Base-by-base conservation (phyloP, 768 basidiomycete species). In the Mycena albidolilacea region DNA sequence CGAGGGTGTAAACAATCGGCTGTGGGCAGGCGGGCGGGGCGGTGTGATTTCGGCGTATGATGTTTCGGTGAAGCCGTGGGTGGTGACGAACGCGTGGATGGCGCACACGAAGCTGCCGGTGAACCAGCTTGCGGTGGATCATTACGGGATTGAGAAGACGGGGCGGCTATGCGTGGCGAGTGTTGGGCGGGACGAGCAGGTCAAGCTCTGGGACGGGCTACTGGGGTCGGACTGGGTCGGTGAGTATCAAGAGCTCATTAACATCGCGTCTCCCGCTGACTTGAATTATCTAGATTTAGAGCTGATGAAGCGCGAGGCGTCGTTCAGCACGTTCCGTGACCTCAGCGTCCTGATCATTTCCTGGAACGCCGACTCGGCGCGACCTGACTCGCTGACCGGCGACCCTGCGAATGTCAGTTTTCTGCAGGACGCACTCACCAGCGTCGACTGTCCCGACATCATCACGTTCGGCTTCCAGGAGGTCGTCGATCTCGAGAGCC, bases 391-490 rank as follows among this genome's bases (percentile, higher is more conserved):
- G 8, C 85, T 99, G 9, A 82, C 78, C 0, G 90, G 90, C 23
- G 88, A 89, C n/a, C 78, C 86, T 3, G 90, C 89, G n/a, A 98
- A 97, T 80, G 82, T 89, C 69, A 89, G 85, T 69, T 97, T 98
- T 85, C 84, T 99, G n/a, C 85, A 88, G n/a, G 88, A 95, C 23
- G 90, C 89, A 2, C 85, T 99, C 12, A 85, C 81, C 5, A 94
- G 92, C 77, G 91, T 93, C 46, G 91, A 94, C 14, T 78, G 82
- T 43, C 95, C 97, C 3, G 97, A 98, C 74, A 92, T 99, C 76
- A 93, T 99, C 74, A 89, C 91, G 5, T 97, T 99, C 77, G 97
- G 97, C 2, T 93, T 99, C 81, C 97, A 99, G 81, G 97, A 99
- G 82, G 89, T 98, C 48, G 95, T 99, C 72, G 96, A 98, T 79